These are phyloP conservation scores for Beauveria sp. DNA, from an alignment of 2,329 filamentous ascomycete species.

Conservation along the genomic window DNA sequence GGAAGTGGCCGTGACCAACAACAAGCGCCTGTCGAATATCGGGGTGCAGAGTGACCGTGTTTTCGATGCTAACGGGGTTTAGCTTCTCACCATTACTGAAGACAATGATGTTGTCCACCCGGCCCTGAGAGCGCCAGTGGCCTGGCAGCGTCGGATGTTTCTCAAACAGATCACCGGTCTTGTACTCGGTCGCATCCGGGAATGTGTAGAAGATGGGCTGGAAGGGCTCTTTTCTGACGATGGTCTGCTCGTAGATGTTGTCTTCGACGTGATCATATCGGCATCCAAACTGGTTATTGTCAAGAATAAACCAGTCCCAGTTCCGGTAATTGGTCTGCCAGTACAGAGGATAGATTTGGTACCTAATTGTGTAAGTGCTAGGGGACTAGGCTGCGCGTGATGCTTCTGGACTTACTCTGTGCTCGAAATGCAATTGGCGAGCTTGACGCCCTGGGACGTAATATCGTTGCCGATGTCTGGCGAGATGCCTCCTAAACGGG, in stretches of 20 bases:
- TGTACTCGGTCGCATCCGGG: constrained; percentile 26
- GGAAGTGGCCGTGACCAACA: constrained; percentile 37
- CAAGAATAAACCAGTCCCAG: constrained; percentile 34
- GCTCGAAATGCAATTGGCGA: constrained; percentile 30
- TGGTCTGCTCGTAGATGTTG: constrained; percentile 29
- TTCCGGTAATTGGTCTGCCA: constrained; percentile 22
- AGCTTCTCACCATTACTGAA: constrained; percentile 44
- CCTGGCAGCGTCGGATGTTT: constrained; percentile 30
- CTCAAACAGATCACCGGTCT: constrained; percentile 31
- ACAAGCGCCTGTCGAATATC: constrained; percentile 34
- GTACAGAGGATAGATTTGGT: constrained; percentile 25
- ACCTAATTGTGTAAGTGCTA: constrained; percentile 18
- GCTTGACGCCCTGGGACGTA: constrained; percentile 23
- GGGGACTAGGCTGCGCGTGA: background rate
- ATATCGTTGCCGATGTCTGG: constrained; percentile 29
- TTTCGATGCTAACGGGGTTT: constrained; percentile 37
- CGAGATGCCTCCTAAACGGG: constrained; percentile 26
- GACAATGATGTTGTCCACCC: constrained; percentile 38
- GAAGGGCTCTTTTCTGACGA: constrained; percentile 27
- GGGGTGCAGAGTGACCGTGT: constrained; percentile 29
- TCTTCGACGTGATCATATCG: constrained; percentile 30
- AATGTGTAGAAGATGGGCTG: constrained; percentile 30
- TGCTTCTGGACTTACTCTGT: constrained; percentile 28
- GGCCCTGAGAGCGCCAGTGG: constrained; percentile 21
- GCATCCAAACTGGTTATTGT: constrained; percentile 29